Percentiles rank a stretch among this genome's conserved stretches.
Conservation (phyloP, 2,329 filamentous ascomycete genomes). For the Alternaria panax region DNA sequence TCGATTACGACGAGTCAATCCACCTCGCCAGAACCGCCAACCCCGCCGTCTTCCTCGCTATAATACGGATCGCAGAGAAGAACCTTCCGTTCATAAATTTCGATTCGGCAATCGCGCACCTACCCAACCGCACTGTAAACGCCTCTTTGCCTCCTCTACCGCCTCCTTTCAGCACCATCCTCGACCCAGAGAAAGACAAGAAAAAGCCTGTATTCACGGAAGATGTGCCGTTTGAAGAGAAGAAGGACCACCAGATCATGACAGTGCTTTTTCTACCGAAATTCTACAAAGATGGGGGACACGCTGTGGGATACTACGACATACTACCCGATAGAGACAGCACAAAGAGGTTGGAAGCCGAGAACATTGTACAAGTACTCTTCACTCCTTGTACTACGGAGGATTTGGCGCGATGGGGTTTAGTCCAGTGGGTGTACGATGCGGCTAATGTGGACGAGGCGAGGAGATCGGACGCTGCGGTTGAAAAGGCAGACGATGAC, state of each 20-base stretch:
- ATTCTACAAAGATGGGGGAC: constrained; percentile 24
- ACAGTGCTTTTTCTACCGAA: constrained; percentile 24
- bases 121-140: constrained; percentile 24
- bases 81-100: constrained; percentile 31
- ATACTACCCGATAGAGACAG: background rate
- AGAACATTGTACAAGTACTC: background rate
- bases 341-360: background rate
- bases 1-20: constrained; percentile 8
- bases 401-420: constrained; percentile 7
- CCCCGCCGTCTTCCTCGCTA: constrained; percentile 28
- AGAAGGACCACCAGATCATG: background rate
- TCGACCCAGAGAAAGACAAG: accelerated
- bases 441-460: background rate
- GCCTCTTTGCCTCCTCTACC: constrained; percentile 8
- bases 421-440: constrained; percentile 13
- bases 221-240: background rate
- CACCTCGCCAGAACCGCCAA: constrained; percentile 27
- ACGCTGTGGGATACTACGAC: constrained; percentile 24
- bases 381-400: constrained; percentile 20
- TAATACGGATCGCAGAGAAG: constrained; percentile 27
- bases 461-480: background rate
- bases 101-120: constrained; percentile 23
- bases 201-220: constrained; percentile 5
- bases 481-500: background rate
- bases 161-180: background rate